These are phyloP conservation scores for Leccinum uliginosum DNA, from an alignment of 768 basidiomycete species.

Conservation along the genomic window DNA sequence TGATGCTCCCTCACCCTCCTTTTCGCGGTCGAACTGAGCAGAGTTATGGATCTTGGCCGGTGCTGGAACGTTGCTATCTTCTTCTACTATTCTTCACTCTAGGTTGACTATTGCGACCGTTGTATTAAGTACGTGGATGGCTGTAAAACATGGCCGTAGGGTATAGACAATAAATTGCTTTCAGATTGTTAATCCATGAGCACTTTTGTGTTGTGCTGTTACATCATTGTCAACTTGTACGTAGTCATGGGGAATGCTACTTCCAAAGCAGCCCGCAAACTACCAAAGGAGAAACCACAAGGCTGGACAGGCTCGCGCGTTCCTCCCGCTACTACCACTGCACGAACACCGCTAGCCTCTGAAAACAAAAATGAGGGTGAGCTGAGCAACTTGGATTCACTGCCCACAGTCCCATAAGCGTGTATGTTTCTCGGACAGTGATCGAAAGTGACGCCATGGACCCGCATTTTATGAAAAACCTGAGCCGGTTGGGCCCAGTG, in stretches of 20 bases:
- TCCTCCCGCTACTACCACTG: constrained; percentile 13
- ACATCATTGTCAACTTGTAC: not conserved
- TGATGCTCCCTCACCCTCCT: constrained; percentile 22
- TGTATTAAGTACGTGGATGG: constrained; percentile 38
- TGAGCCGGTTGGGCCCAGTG: constrained; percentile 63
- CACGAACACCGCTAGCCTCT: constrained; percentile 36
- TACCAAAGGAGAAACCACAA: constrained; percentile 45
- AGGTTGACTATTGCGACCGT: constrained; percentile 29
- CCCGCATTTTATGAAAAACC: constrained; percentile 64
- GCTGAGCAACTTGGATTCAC: constrained; percentile 13
- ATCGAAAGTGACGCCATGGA: constrained; percentile 66
- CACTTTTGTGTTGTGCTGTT: not conserved
- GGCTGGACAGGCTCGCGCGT: constrained; percentile 41
- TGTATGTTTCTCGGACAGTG: constrained; percentile 32
- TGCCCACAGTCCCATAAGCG: not conserved
- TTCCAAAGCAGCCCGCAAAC: constrained; percentile 56
- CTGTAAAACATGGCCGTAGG: constrained; percentile 35
- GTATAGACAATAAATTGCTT: constrained; percentile 29
- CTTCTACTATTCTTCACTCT: constrained; percentile 28
- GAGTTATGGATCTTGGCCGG: constrained; percentile 21
- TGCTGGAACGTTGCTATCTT: constrained; percentile 32
- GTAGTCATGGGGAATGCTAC: constrained; percentile 54
- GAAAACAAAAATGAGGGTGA: constrained; percentile 51
- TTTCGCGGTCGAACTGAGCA: constrained; percentile 22
- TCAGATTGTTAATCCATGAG: not conserved